These are phyloP conservation scores for Agaricus subrufescens DNA, from an alignment of 768 basidiomycete genomes.

Conservation along the genomic window DNA sequence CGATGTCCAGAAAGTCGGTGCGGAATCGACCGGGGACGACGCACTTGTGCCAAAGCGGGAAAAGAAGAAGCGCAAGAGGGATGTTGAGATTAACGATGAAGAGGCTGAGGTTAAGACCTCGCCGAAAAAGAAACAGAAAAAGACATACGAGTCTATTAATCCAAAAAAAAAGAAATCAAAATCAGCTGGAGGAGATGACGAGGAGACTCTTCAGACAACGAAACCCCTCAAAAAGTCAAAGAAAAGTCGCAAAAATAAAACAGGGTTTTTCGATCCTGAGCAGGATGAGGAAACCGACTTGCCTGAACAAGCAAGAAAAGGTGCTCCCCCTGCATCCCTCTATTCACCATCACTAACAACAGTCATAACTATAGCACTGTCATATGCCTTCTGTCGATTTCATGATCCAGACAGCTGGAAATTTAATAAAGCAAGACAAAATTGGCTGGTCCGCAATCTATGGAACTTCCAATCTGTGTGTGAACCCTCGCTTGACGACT, in stretches of 20 bases:
- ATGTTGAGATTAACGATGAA: slow-evolving; percentile 5
- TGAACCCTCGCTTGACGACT: slow-evolving; percentile 3
- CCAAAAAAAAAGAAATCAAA: neutral
- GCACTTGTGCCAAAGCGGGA: slow-evolving; percentile 9
- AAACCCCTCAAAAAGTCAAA: slow-evolving; percentile 12
- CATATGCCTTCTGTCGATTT: slow-evolving; percentile 54
- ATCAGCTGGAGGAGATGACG: neutral
- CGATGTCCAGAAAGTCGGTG: neutral
- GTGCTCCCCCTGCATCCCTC: slow-evolving; percentile 17
- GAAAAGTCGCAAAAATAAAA: slow-evolving; percentile 39
- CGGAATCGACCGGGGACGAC: neutral
- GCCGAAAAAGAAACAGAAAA: slow-evolving; percentile 7
- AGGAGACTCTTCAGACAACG: neutral
- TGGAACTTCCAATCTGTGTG: slow-evolving; percentile 48
- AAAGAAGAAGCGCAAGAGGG: slow-evolving; percentile 17
- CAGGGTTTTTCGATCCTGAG: slow-evolving; percentile 39
- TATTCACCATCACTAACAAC: neutral
- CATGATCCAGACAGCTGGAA: slow-evolving; percentile 53
- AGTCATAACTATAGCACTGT: slow-evolving; percentile 27
- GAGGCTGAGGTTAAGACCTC: slow-evolving; percentile 10
- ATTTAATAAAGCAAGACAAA: slow-evolving; percentile 71
- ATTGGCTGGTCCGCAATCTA: slow-evolving; percentile 66
- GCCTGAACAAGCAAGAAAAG: slow-evolving; percentile 36
- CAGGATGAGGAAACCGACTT: slow-evolving; percentile 22
- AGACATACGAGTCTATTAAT: neutral